Percentiles rank a stretch among this genome's conserved stretches.
Evolutionary conservation across 352 stramenopile species (phyloP).

Genomic region (Globisporangium orthogonon): DNA sequence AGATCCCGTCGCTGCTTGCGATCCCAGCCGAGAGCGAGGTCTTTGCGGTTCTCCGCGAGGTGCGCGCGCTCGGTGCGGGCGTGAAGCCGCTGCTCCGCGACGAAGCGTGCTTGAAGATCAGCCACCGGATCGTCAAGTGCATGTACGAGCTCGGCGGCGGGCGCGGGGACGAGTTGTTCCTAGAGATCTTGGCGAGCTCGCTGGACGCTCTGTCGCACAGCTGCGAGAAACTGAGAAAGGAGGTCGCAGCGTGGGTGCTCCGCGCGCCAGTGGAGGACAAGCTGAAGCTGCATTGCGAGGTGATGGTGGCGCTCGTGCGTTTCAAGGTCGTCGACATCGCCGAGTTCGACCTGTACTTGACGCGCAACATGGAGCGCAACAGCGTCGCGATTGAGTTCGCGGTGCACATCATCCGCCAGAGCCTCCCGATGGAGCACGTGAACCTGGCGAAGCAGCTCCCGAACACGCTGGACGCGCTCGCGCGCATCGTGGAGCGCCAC

Average conservation of each 20-base stretch:
- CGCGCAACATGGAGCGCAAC: conserved; percentile 93
- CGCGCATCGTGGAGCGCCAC: conserved; percentile 79
- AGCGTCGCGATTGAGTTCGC: conserved; percentile 95
- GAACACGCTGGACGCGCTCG: conserved; percentile 91
- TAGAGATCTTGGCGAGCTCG: conserved; percentile 94
- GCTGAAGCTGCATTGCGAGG: conserved; percentile 93
- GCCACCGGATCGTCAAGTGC: conserved; percentile 96
- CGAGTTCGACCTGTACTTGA: conserved; percentile 94
- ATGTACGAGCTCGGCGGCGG: conserved; percentile 91
- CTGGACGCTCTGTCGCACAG: conserved; percentile 91
- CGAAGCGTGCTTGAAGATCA: conserved; percentile 94
- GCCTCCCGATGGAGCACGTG: conserved; percentile 92
- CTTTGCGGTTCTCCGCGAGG: conserved; percentile 74
- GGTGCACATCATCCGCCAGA: conserved; percentile 92
- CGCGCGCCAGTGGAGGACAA: conserved; percentile 93
- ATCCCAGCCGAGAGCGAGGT: conserved; percentile 80
- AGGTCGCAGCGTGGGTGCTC: conserved; percentile 93
- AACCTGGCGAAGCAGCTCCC: conserved; percentile 86
- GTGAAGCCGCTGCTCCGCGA: conserved; percentile 78
- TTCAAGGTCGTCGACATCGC: conserved; percentile 91
- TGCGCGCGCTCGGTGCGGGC: conserved; percentile 60
- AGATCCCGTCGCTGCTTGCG: conserved; percentile 62
- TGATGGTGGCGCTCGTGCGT: conserved; percentile 93
- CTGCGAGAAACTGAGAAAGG: conserved; percentile 91
- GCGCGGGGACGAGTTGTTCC: conserved; percentile 88